Conservation (phyloP, 1,284 basidiomycete species). For the Sanguinoderma infundibulare region DNA sequence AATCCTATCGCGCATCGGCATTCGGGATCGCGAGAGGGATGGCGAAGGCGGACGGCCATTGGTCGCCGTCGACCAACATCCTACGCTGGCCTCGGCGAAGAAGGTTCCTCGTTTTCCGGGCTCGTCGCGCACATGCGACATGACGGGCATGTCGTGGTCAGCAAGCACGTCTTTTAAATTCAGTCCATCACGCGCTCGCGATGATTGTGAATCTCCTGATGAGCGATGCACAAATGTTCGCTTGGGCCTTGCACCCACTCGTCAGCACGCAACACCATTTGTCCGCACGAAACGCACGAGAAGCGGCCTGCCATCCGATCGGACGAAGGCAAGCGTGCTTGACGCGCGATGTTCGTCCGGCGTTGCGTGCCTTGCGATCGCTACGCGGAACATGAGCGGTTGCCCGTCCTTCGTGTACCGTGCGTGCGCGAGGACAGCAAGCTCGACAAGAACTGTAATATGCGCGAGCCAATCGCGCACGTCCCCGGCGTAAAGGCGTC, state of each 20-base stretch:
- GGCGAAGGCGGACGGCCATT: background rate
- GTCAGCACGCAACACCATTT: background rate
- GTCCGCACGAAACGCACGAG: constrained; percentile 1
- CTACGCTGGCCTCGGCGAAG: background rate
- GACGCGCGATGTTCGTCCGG: background rate
- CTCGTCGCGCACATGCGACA: background rate
- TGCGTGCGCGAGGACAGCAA: background rate
- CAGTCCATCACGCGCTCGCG: constrained; percentile 3
- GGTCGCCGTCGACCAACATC: background rate
- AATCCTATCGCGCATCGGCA: constrained; percentile 2
- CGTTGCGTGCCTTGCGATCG: background rate
- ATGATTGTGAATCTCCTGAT: background rate
- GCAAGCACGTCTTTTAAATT: constrained; percentile 14
- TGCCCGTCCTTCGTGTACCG: background rate
- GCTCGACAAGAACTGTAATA: too few relatives aligned
- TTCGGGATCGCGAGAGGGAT: background rate
- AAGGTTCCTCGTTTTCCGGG: background rate
- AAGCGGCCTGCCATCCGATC: constrained; percentile 8
- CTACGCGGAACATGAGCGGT: constrained; percentile 1
- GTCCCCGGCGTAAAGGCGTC: background rate
- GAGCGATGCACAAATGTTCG: background rate
- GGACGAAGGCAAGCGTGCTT: constrained; percentile 8
- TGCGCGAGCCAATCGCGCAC: background rate
- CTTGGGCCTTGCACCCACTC: background rate
- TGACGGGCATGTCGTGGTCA: background rate